Conservation (phyloP, 495 filamentous ascomycete species). For the Corynascus novoguineensis region DNA sequence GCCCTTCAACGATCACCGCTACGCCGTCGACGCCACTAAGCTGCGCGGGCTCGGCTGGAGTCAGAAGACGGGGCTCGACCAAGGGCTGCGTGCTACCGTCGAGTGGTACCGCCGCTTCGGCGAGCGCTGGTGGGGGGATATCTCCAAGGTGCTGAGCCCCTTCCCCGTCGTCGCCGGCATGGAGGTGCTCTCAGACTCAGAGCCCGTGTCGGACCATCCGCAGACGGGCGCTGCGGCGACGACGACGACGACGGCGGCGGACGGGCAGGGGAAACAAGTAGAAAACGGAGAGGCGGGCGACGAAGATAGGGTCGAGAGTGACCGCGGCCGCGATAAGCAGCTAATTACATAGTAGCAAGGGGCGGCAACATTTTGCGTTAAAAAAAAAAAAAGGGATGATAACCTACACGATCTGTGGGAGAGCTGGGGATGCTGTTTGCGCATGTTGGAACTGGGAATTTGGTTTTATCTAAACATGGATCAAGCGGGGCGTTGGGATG, state of each 20-base stretch:
- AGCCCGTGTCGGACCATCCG: conserved; percentile 44
- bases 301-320: neutral
- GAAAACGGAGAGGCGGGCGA: neutral
- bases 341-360: no score
- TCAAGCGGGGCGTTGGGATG: neutral
- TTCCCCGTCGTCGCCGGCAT: conserved; percentile 51
- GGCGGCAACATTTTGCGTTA: no score
- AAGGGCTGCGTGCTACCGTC: conserved; percentile 60
- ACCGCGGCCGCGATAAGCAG: no score
- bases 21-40: conserved; percentile 63
- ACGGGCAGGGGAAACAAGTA: neutral
- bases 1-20: conserved; percentile 67
- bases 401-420: no score
- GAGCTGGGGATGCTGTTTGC: no score
- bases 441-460: no score
- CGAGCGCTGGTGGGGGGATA: conserved; percentile 68
- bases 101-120: conserved; percentile 63
- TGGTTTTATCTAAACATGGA: neutral
- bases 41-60: conserved; percentile 61
- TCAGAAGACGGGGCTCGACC: conserved; percentile 54
- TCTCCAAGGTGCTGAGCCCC: conserved; percentile 55
- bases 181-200: conserved; percentile 46
- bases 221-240: conserved; percentile 11
- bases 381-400: no score
- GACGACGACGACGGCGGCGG: no score